These are phyloP conservation scores for Trypanosoma melophagium DNA, from an alignment of 208 protist species.

Conservation along the genomic window DNA sequence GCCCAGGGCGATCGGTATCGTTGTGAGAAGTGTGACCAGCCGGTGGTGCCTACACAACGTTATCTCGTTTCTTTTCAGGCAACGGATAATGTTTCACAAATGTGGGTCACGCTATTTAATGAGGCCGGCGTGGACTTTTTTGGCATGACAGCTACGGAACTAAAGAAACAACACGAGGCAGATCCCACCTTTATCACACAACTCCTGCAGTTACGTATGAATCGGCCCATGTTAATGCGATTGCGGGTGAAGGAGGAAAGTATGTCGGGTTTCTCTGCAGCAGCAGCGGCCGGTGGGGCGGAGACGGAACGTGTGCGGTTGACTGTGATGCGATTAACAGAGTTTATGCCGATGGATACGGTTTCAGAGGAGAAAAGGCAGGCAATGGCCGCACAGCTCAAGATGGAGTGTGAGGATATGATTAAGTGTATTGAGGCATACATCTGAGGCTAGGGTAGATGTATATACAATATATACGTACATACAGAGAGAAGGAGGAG, in stretches of 20 bases:
- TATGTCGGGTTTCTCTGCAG: slow-evolving; percentile 25
- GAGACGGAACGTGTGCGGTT: slow-evolving; percentile 74
- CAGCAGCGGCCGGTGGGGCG: slow-evolving; percentile 46
- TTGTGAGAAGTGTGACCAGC: slow-evolving; percentile 89
- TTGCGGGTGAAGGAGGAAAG: slow-evolving; percentile 88
- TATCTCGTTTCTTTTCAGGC: slow-evolving; percentile 88
- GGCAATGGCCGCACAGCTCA: slow-evolving; percentile 64
- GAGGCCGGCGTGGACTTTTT: slow-evolving; percentile 88
- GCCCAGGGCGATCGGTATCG: slow-evolving; percentile 76
- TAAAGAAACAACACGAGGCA: slow-evolving; percentile 74
- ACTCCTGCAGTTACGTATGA: slow-evolving; percentile 79
- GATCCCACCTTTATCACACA: slow-evolving; percentile 80
- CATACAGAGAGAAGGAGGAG: background rate
- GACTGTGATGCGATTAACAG: slow-evolving; percentile 71
- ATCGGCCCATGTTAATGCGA: slow-evolving; percentile 84
- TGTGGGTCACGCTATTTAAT: slow-evolving; percentile 92
- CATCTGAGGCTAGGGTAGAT: slow-evolving; percentile 30
- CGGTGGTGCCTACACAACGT: slow-evolving; percentile 73
- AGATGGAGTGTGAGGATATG: slow-evolving; percentile 79
- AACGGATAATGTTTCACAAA: slow-evolving; percentile 85
- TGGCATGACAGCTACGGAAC: slow-evolving; percentile 79
- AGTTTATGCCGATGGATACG: slow-evolving; percentile 84
- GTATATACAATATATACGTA: slow-evolving; percentile 6
- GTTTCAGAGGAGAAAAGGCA: slow-evolving; percentile 68
- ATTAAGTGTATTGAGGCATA: slow-evolving; percentile 80